phyloP scores from a whole-genome alignment of 1,139 yeast genomes.

The Debaryomycetaceae sp. region DNA sequence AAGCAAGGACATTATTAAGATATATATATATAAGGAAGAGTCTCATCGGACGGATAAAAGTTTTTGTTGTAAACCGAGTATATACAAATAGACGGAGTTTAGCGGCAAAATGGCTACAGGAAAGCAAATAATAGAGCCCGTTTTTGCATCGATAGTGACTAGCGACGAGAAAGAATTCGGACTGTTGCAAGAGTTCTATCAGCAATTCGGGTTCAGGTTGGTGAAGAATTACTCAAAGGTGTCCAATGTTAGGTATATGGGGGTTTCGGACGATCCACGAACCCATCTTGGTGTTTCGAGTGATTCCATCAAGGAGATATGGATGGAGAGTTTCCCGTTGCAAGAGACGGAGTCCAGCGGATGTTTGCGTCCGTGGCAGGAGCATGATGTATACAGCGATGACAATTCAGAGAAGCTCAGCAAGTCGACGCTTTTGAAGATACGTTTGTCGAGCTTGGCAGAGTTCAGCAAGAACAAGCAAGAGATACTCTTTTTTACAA shows the following conservation, averaged over 20 bases:
- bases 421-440: constrained; percentile 44
- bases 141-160: constrained; percentile 60
- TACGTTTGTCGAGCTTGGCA: constrained; percentile 47
- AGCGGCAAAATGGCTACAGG: constrained; percentile 4
- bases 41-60: not conserved
- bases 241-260: constrained; percentile 39
- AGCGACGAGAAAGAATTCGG: constrained; percentile 44
- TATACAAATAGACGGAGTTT: no score
- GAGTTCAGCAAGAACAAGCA: constrained; percentile 24
- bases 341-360: constrained; percentile 47
- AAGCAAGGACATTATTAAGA: not conserved
- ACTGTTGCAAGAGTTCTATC: constrained; percentile 50
- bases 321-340: constrained; percentile 69
- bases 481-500: constrained; percentile 49
- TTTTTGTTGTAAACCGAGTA: no score
- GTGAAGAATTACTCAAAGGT: constrained; percentile 52
- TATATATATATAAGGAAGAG: not conserved
- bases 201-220: constrained; percentile 53
- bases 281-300: constrained; percentile 52
- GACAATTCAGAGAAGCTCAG: constrained; percentile 30
- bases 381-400: constrained; percentile 52
- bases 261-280: constrained; percentile 25
- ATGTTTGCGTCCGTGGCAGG: constrained; percentile 56
- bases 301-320: constrained; percentile 63
- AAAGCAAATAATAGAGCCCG: constrained; percentile 17